Evolutionary conservation across 371 early-diverging fungal species (phyloP).

Genomic region (Haplosporangium sp.): DNA sequence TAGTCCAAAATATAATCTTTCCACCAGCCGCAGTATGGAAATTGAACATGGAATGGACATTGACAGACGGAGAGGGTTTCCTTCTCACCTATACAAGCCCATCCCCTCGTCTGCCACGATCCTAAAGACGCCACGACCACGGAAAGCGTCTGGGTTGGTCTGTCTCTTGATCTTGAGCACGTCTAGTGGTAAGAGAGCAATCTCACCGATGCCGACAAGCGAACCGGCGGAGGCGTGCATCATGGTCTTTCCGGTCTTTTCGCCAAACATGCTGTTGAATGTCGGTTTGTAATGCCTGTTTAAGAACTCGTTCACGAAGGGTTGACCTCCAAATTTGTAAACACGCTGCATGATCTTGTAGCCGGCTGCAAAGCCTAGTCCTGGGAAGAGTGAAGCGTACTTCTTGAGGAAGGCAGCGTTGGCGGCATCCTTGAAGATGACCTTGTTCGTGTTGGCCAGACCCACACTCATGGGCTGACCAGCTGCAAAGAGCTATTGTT

Average conservation of each 20-base stretch:
- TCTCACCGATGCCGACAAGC: slow-evolving; percentile 96
- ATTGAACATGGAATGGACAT: slow-evolving; percentile 1
- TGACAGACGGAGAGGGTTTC: neutral
- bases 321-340: slow-evolving; percentile 99
- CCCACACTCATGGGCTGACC: slow-evolving; percentile 36
- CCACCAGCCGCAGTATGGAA: neutral
- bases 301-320: slow-evolving; percentile 93
- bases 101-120: slow-evolving; percentile 92
- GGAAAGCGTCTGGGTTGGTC: slow-evolving; percentile 91
- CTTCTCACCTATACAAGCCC: slow-evolving; percentile 87
- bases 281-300: slow-evolving; percentile 79
- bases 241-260: slow-evolving; percentile 93
- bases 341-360: slow-evolving; percentile 96
- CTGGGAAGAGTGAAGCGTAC: slow-evolving; percentile 95
- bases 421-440: slow-evolving; percentile 81
- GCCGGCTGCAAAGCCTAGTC: slow-evolving; percentile 96
- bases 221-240: slow-evolving; percentile 98
- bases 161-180: slow-evolving; percentile 98
- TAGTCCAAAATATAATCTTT: neutral
- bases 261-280: slow-evolving; percentile 90
- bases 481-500: slow-evolving; percentile 30
- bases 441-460: slow-evolving; percentile 48
- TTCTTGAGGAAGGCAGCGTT: slow-evolving; percentile 76
- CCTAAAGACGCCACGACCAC: slow-evolving; percentile 84
- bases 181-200: slow-evolving; percentile 94